A percentile compares a stretch with the other conserved stretches of the same genome.
These are phyloP conservation scores for Waltiozyma sp. DNA, from an alignment of 1,139 yeast genomes.

Conservation along the genomic window DNA sequence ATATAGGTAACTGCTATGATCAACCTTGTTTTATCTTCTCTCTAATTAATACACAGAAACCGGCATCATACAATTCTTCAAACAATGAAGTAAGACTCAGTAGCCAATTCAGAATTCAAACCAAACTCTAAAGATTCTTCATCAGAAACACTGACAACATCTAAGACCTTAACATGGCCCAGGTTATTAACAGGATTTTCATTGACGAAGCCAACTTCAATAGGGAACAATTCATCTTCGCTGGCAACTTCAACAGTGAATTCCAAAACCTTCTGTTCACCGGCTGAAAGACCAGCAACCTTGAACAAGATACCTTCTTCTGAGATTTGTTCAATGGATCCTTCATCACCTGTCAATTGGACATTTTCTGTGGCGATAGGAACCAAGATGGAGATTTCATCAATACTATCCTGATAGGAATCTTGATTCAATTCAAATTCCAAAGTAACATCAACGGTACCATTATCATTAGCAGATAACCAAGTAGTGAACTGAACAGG, in stretches of 20 bases:
- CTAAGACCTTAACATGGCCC: conserved; percentile 36
- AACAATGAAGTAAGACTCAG: conserved; percentile 59
- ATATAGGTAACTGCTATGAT: too few species aligned
- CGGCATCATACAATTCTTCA: too few species aligned
- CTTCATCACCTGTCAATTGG: conserved; percentile 35
- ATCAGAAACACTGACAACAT: conserved; percentile 28
- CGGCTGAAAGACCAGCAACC: conserved; percentile 36
- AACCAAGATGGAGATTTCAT: conserved; percentile 50
- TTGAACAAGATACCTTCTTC: conserved; percentile 55
- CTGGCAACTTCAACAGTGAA: conserved; percentile 58
- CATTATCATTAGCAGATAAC: conserved; percentile 51
- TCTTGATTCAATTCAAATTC: conserved; percentile 62
- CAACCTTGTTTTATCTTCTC: too few species aligned
- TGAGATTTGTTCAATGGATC: conserved; percentile 34
- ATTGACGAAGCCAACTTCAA: conserved; percentile 38
- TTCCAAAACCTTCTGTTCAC: conserved; percentile 66
- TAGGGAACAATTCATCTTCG: conserved; percentile 87
- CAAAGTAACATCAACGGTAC: conserved; percentile 61
- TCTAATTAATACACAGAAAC: neutral
- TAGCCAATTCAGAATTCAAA: conserved; percentile 45
- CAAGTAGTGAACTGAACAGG: conserved; percentile 80
- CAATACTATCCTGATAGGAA: conserved; percentile 36
- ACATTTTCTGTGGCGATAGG: conserved; percentile 56
- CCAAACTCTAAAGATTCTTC: conserved; percentile 56
- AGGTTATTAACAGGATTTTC: conserved; percentile 27